These are phyloP conservation scores for Senecio squalidus DNA, from an alignment of 140 eudicot genomes.

Conservation along the genomic window DNA sequence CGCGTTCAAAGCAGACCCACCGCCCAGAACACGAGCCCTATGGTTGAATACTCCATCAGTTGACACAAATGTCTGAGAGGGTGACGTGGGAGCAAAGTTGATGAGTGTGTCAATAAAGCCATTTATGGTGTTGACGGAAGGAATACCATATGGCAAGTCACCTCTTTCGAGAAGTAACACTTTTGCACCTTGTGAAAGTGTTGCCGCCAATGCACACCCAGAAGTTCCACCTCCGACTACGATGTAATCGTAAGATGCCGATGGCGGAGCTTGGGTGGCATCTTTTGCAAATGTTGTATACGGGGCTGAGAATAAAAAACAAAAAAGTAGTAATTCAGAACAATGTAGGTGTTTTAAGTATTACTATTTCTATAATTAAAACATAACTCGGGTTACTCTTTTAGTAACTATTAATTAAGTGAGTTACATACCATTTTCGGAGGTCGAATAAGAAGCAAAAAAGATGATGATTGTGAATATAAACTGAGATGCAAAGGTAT, in stretches of 20 bases:
- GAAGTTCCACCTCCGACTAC: constrained; percentile 79
- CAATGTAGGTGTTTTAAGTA: neutral
- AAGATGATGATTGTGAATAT: neutral
- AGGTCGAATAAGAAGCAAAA: constrained; percentile 17
- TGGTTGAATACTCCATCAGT: constrained; percentile 77
- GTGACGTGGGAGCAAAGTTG: constrained; percentile 42
- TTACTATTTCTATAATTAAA: no score
- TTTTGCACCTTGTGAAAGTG: constrained; percentile 49
- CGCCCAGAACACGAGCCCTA: constrained; percentile 72
- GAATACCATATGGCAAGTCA: constrained; percentile 52
- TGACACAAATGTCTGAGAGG: constrained; percentile 67
- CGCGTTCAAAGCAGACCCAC: constrained; percentile 72
- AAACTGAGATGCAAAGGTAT: neutral
- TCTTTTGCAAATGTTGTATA: constrained; percentile 47
- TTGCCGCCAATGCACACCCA: constrained; percentile 80
- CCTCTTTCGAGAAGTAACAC: constrained; percentile 73
- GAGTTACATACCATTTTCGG: constrained; percentile 24
- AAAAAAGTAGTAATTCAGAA: neutral
- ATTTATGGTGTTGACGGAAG: constrained; percentile 36
- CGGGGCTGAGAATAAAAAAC: constrained; percentile 45
- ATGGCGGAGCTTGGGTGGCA: constrained; percentile 50
- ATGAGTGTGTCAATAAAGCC: constrained; percentile 42
- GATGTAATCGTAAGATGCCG: constrained; percentile 54
- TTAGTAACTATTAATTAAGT: neutral
- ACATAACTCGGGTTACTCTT: no score